A percentile compares a stretch with the other conserved stretches of the same genome.
Evolutionary conservation across 176 grass and related monocot genomes (phyloP).

Genomic region (Juncus inflexus): DNA sequence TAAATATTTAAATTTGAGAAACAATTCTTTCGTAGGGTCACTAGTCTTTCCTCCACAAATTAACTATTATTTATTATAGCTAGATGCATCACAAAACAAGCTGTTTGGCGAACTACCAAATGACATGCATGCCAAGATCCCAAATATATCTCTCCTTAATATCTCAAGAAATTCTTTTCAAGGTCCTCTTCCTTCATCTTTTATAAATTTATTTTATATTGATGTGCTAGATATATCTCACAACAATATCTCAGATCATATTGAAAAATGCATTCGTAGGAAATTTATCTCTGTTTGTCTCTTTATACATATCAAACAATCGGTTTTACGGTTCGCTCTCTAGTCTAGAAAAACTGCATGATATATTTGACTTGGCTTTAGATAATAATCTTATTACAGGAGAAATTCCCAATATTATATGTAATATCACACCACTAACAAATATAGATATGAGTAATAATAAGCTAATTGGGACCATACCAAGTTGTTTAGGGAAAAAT

Average conservation of each 20-base stretch:
- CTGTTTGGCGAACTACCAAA: not conserved
- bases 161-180: slow-evolving; percentile 18
- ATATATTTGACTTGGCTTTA: not conserved
- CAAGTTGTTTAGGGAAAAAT: not conserved
- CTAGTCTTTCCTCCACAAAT: slow-evolving; percentile 26
- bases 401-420: slow-evolving; percentile 13
- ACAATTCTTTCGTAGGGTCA: slow-evolving; percentile 6
- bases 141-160: not conserved
- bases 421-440: not conserved
- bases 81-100: slow-evolving; percentile 18
- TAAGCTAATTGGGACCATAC: not conserved
- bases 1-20: not conserved
- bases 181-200: not conserved
- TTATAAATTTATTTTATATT: slow-evolving; percentile 14
- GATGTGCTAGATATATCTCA: slow-evolving; percentile 20
- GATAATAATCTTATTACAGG: slow-evolving; percentile 7
- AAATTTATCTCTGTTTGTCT: not conserved
- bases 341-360: not conserved
- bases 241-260: slow-evolving; percentile 26
- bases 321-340: slow-evolving; percentile 24
- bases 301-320: slow-evolving; percentile 22
- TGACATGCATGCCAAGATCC: slow-evolving; percentile 17
- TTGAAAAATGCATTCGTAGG: not conserved
- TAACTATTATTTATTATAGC: slow-evolving; percentile 1
- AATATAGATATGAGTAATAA: slow-evolving; percentile 17